phyloP scores from a whole-genome alignment of 2,329 filamentous ascomycete species.

The Botrytis galanthina region DNA sequence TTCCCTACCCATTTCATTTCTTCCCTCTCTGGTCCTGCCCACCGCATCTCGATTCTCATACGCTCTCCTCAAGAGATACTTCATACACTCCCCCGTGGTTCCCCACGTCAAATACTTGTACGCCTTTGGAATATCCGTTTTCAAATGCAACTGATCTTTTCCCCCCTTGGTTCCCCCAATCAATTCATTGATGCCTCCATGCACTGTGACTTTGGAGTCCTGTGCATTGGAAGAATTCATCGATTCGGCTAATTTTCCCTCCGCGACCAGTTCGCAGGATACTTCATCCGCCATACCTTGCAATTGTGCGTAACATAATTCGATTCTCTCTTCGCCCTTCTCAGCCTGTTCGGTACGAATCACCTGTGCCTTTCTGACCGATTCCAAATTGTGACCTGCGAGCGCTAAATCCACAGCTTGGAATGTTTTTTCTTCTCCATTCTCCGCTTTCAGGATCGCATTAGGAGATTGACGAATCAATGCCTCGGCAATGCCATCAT shows the following conservation, averaged over 20 bases:
- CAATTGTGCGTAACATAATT: slow-evolving; percentile 71
- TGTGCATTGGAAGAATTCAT: background rate
- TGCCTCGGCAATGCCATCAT: slow-evolving; percentile 67
- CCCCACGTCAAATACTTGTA: slow-evolving; percentile 72
- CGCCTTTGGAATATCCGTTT: slow-evolving; percentile 51
- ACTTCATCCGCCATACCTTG: slow-evolving; percentile 97
- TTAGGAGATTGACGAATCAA: slow-evolving; percentile 65
- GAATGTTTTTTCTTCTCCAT: slow-evolving; percentile 46
- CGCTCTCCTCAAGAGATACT: slow-evolving; percentile 65
- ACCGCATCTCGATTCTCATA: slow-evolving; percentile 74
- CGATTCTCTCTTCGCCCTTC: slow-evolving; percentile 41
- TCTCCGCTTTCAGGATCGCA: slow-evolving; percentile 46
- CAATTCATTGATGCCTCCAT: background rate
- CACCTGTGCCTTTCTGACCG: slow-evolving; percentile 58
- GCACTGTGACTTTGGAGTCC: background rate
- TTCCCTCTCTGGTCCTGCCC: slow-evolving; percentile 58
- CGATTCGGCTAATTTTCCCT: slow-evolving; percentile 33
- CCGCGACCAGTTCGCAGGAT: slow-evolving; percentile 56
- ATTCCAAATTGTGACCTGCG: slow-evolving; percentile 78
- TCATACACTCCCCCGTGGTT: slow-evolving; percentile 75
- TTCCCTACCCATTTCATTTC: slow-evolving; percentile 63
- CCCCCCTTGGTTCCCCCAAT: background rate
- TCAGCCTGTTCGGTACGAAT: slow-evolving; percentile 47
- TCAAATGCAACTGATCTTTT: slow-evolving; percentile 29
- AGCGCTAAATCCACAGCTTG: slow-evolving; percentile 65